Evolutionary conservation across 495 filamentous ascomycete species (phyloP).

Genomic region (Penicillium steckii): DNA sequence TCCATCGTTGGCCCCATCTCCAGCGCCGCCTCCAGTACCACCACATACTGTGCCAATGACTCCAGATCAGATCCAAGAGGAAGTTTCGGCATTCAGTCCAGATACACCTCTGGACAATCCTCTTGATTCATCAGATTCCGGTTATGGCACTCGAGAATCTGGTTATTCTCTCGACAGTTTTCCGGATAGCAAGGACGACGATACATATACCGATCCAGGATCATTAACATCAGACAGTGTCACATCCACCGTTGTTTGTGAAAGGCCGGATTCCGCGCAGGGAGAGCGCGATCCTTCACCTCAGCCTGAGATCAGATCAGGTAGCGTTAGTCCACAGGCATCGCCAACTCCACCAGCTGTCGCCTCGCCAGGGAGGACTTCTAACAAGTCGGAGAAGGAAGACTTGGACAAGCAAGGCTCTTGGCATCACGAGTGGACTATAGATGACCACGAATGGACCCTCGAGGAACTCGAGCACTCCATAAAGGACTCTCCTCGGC

Average conservation of each 20-base stretch:
- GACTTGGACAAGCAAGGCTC: constrained; percentile 29
- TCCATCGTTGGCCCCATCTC: constrained; percentile 17
- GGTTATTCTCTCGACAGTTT: constrained; percentile 28
- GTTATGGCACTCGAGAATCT: constrained; percentile 34
- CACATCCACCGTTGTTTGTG: constrained; percentile 28
- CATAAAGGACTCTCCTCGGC: constrained; percentile 41
- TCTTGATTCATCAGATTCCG: constrained; percentile 39
- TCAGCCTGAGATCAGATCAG: constrained; percentile 26
- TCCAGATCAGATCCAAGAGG: constrained; percentile 39
- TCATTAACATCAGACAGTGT: constrained; percentile 33
- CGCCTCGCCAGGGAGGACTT: constrained; percentile 24
- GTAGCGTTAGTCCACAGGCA: constrained; percentile 25
- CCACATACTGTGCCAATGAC: constrained; percentile 33
- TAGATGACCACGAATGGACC: constrained; percentile 48
- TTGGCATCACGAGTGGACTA: constrained; percentile 45
- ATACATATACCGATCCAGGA: constrained; percentile 27
- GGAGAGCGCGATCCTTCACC: constrained; percentile 16
- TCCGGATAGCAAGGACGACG: constrained; percentile 28
- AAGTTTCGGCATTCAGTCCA: constrained; percentile 47
- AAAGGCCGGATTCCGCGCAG: constrained; percentile 21
- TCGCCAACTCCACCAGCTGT: constrained; percentile 13
- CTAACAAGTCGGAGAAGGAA: constrained; percentile 30
- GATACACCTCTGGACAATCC: constrained; percentile 45
- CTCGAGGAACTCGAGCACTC: constrained; percentile 45
- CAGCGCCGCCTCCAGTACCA: constrained; percentile 19